These are phyloP conservation scores for Warburgia ugandensis DNA, from an alignment of 164 flowering plant species.

Conservation along the genomic window DNA sequence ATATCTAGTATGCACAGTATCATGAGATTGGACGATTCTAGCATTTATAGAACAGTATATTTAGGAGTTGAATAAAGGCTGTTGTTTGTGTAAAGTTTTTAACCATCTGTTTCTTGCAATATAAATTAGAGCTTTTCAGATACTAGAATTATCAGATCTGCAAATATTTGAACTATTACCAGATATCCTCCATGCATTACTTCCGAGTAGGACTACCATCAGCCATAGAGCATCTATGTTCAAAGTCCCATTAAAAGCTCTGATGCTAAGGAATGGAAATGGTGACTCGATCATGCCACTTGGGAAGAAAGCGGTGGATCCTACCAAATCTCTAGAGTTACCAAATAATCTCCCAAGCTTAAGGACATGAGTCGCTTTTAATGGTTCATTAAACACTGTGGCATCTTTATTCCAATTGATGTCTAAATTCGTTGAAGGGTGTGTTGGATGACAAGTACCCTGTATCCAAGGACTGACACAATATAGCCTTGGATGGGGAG, in stretches of 20 bases:
- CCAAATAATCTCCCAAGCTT: constrained; percentile 48
- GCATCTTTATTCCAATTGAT: constrained; percentile 76
- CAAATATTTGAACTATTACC: too few species aligned
- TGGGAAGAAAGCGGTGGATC: constrained; percentile 55
- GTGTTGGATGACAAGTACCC: constrained; percentile 86
- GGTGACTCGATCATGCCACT: constrained; percentile 79
- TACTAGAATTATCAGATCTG: too few species aligned
- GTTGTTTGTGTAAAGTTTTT: too few species aligned
- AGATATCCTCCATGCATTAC: too few species aligned
- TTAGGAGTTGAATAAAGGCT: too few species aligned
- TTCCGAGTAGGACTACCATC: constrained; percentile 41
- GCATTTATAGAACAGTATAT: too few species aligned
- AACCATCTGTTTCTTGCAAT: too few species aligned
- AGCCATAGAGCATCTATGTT: constrained; percentile 35
- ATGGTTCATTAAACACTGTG: constrained; percentile 56
- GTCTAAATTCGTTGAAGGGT: constrained; percentile 89
- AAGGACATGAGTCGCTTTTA: constrained; percentile 37
- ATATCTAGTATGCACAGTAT: too few species aligned
- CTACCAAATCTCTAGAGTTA: constrained; percentile 45
- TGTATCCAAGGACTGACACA: constrained; percentile 84
- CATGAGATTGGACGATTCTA: too few species aligned
- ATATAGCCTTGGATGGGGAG: constrained; percentile 84
- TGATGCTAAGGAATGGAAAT: constrained; percentile 84
- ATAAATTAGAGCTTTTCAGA: too few species aligned
- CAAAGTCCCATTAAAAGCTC: constrained; percentile 76